Percentiles rank a stretch among this genome's conserved stretches.
phyloP scores from a whole-genome alignment of 495 filamentous ascomycete species.

The Cercophora sp. region DNA sequence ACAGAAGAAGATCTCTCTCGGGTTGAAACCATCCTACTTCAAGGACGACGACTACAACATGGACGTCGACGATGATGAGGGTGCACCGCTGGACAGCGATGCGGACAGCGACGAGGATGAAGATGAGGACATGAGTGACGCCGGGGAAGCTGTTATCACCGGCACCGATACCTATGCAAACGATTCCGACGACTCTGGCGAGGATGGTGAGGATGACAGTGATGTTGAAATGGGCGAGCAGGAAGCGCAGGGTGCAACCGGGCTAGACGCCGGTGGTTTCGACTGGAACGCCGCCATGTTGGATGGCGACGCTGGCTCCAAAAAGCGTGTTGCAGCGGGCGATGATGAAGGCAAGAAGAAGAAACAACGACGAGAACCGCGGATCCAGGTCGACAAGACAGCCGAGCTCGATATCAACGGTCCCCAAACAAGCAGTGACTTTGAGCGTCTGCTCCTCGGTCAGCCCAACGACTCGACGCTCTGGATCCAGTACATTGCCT shows the following conservation, averaged over 20 bases:
- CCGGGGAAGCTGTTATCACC: slow-evolving; percentile 50
- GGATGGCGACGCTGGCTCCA: slow-evolving; percentile 41
- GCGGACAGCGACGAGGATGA: slow-evolving; percentile 43
- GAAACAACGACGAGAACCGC: slow-evolving; percentile 71
- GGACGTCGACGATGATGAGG: slow-evolving; percentile 50
- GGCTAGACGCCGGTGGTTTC: slow-evolving; percentile 76
- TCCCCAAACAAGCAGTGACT: slow-evolving; percentile 87
- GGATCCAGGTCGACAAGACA: slow-evolving; percentile 81
- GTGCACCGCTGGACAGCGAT: slow-evolving; percentile 38
- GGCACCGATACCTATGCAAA: slow-evolving; percentile 39
- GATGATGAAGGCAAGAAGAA: slow-evolving; percentile 56
- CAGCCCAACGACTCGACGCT: slow-evolving; percentile 84
- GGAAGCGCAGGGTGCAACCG: slow-evolving; percentile 34
- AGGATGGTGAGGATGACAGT: slow-evolving; percentile 35
- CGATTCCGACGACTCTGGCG: slow-evolving; percentile 46
- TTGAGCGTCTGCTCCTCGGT: slow-evolving; percentile 86
- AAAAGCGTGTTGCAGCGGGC: slow-evolving; percentile 43
- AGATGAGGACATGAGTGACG: slow-evolving; percentile 49
- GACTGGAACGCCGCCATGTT: slow-evolving; percentile 73
- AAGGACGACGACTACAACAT: slow-evolving; percentile 56
- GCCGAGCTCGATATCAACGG: slow-evolving; percentile 84
- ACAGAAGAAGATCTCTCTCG: slow-evolving; percentile 75
- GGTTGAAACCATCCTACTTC: slow-evolving; percentile 90
- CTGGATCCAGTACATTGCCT: slow-evolving; percentile 96
- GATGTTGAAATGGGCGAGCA: slow-evolving; percentile 49